Percentiles rank a stretch among this genome's conserved stretches.
Evolutionary conservation across 108 stramenopile genomes (phyloP).

Genomic region (Conticribra weissflogii): DNA sequence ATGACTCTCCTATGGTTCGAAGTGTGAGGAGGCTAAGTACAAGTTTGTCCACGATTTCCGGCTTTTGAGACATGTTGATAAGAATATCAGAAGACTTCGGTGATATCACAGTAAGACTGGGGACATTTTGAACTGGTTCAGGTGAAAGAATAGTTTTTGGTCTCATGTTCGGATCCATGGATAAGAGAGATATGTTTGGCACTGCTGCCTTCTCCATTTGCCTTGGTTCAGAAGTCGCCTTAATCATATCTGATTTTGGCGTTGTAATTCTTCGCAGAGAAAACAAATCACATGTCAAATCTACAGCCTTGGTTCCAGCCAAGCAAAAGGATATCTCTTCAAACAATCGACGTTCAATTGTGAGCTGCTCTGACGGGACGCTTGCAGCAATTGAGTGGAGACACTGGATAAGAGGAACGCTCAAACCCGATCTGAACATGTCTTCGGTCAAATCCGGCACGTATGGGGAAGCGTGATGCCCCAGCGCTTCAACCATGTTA

Average conservation of each 20-base stretch:
- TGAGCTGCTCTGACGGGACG: conserved; percentile 68
- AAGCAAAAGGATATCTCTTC: conserved; percentile 85
- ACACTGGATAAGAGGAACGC: conserved; percentile 86
- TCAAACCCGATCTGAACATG: conserved; percentile 91
- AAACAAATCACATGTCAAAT: conserved; percentile 30
- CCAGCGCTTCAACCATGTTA: conserved; percentile 90
- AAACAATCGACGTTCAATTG: conserved; percentile 86
- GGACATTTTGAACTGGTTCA: conserved; percentile 11
- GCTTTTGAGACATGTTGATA: conserved; percentile 63
- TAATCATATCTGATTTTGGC: conserved; percentile 23
- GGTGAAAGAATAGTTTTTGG: conserved; percentile 18
- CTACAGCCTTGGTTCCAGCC: conserved; percentile 63
- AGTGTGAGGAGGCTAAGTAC: conserved; percentile 88
- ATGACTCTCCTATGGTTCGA: conserved; percentile 77
- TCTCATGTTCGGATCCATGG: conserved; percentile 33
- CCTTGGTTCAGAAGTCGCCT: conserved; percentile 5
- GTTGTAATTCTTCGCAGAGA: conserved; percentile 25
- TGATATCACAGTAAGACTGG: background rate
- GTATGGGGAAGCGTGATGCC: conserved; percentile 71
- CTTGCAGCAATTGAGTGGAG: conserved; percentile 78
- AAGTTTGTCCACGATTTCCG: conserved; percentile 59
- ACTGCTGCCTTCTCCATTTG: conserved; percentile 22
- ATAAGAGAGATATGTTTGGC: conserved; percentile 30
- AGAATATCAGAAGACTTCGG: background rate
- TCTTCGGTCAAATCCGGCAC: conserved; percentile 78